A percentile compares a stretch with the other conserved stretches of the same genome.
phyloP scores from a whole-genome alignment of 805 yeast species.

The Wickerhamomyces sydowiorum region DNA sequence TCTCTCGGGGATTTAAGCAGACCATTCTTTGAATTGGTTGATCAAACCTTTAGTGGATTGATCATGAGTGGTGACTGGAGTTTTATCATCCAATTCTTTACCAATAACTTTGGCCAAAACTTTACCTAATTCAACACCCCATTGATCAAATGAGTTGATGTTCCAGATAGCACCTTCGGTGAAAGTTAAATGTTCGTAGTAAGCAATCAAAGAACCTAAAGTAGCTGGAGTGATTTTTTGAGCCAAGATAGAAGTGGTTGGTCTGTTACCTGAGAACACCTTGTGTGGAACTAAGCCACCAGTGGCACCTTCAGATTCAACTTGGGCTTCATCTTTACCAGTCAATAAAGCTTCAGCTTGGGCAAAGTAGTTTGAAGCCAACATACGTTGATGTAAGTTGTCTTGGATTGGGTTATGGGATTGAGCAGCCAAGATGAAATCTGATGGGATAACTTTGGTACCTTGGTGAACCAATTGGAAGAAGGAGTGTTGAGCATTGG shows the following conservation, averaged over 20 bases:
- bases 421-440: slow-evolving; percentile 93
- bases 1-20: slow-evolving; percentile 2
- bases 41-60: slow-evolving; percentile 88
- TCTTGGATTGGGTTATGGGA: slow-evolving; percentile 95
- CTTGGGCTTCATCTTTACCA: slow-evolving; percentile 83
- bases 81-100: slow-evolving; percentile 67
- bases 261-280: slow-evolving; percentile 96
- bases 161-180: slow-evolving; percentile 99
- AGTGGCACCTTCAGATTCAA: slow-evolving; percentile 83
- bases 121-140: slow-evolving; percentile 99
- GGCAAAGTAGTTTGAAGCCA: slow-evolving; percentile 98
- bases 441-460: slow-evolving; percentile 94
- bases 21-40: slow-evolving; percentile 92
- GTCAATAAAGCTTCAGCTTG: slow-evolving; percentile 97
- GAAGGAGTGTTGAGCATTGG: slow-evolving; percentile 98
- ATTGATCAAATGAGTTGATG: slow-evolving; percentile 98
- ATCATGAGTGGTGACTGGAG: slow-evolving; percentile 67
- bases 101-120: slow-evolving; percentile 95
- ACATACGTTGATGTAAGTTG: slow-evolving; percentile 94
- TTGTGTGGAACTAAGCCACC: slow-evolving; percentile 91
- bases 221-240: slow-evolving; percentile 96
- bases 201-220: slow-evolving; percentile 92
- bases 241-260: slow-evolving; percentile 94
- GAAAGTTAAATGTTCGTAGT: slow-evolving; percentile 96
- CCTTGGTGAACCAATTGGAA: slow-evolving; percentile 99